Percentiles rank a stretch among this genome's conserved stretches.
phyloP scores from a whole-genome alignment of 352 stramenopile species.

The Bremia lactucae region DNA sequence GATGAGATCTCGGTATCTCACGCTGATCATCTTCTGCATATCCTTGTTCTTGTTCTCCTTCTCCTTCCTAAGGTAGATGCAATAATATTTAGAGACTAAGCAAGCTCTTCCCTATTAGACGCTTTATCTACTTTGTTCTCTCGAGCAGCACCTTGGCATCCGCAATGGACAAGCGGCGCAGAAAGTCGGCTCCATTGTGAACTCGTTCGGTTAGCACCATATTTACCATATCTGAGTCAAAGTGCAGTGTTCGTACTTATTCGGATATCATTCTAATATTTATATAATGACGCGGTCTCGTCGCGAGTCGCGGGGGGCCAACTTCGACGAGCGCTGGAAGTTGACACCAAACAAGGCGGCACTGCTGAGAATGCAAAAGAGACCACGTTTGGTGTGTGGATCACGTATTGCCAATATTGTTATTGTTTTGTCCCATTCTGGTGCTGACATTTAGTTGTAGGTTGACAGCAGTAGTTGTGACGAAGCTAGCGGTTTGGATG shows the following conservation, averaged over 20 bases:
- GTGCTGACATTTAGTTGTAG: conserved; percentile 14
- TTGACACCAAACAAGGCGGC: conserved; percentile 11
- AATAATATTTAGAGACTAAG: not conserved
- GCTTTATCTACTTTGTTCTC: conserved; percentile 37
- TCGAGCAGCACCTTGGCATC: conserved; percentile 79
- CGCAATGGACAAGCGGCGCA: conserved; percentile 67
- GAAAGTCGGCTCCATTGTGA: conserved; percentile 40
- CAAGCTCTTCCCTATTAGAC: not conserved
- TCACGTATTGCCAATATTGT: too few relatives aligned
- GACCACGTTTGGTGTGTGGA: conserved; percentile 10
- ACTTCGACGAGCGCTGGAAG: conserved; percentile 6
- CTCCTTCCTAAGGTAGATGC: too few relatives aligned
- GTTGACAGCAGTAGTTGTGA: conserved; percentile 14
- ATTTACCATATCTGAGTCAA: not conserved
- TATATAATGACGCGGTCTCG: conserved; percentile 4
- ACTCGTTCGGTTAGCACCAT: conserved; percentile 3
- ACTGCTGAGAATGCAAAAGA: conserved; percentile 21
- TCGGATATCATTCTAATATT: not conserved
- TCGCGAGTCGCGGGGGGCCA: too few relatives aligned
- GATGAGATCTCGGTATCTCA: conserved; percentile 88
- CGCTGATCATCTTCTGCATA: conserved; percentile 90
- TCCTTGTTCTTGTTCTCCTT: conserved; percentile 84
- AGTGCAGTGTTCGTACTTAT: conserved; percentile 13
- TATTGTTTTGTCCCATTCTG: too few relatives aligned
- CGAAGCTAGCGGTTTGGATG: conserved; percentile 12